These are phyloP conservation scores for Pestalotiopsis sp. DNA, from an alignment of 2,329 filamentous ascomycete genomes.

Conservation along the genomic window DNA sequence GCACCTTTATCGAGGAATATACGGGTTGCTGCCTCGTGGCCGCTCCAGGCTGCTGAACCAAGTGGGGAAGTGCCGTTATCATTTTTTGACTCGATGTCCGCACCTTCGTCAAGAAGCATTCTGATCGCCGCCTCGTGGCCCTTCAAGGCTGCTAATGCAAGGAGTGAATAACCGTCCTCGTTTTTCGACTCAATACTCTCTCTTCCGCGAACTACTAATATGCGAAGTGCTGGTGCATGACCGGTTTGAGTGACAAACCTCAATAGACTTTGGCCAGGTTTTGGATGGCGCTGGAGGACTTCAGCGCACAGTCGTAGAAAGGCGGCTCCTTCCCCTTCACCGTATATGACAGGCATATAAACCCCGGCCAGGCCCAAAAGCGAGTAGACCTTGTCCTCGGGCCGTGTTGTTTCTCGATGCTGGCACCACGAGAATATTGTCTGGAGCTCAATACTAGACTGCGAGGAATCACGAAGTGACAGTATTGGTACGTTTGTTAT, in stretches of 20 bases:
- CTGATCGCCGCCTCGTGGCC: neutral
- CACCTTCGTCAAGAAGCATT: neutral
- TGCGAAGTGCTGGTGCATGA: neutral
- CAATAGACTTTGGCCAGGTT: neutral
- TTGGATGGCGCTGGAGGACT: neutral
- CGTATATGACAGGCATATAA: neutral
- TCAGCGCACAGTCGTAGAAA: neutral
- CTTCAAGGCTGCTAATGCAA: neutral
- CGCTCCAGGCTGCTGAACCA: neutral
- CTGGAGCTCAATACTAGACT: neutral
- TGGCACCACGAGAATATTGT: neutral
- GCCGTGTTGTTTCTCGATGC: neutral
- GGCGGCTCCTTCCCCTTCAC: neutral
- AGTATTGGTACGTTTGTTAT: slow-evolving; percentile 23
- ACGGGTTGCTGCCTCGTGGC: neutral
- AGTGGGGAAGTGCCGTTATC: neutral
- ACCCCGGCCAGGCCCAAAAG: neutral
- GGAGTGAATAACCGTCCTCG: neutral
- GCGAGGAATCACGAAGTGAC: slow-evolving; percentile 16
- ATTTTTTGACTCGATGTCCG: neutral
- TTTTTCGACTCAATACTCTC: neutral
- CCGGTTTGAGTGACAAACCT: neutral
- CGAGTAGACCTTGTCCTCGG: neutral
- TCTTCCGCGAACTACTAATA: neutral
- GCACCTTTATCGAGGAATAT: neutral